Evolutionary conservation across 106 monocot species (phyloP).

Genomic region (Vanilla planifolia): DNA sequence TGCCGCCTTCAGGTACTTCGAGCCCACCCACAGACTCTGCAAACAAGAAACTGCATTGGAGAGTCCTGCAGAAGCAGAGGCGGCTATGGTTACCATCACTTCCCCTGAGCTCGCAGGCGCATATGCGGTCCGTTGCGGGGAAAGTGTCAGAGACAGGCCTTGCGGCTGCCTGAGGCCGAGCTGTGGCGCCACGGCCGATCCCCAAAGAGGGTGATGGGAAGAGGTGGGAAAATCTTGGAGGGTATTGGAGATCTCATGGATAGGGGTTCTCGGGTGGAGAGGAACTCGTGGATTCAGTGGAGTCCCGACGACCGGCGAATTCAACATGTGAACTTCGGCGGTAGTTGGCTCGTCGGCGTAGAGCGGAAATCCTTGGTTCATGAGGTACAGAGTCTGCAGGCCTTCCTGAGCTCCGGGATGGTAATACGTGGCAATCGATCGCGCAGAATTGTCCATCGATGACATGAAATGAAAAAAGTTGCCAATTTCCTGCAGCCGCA

Average conservation of each 20-base stretch:
- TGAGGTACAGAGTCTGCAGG: conserved; percentile 42
- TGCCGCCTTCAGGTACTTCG: conserved; percentile 52
- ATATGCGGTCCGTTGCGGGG: conserved; percentile 15
- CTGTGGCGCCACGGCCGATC: not conserved
- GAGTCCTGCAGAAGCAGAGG: conserved; percentile 1
- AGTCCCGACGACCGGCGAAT: conserved; percentile 6
- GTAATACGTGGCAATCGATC: too few relatives aligned
- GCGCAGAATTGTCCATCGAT: too few relatives aligned
- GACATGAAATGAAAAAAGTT: too few relatives aligned
- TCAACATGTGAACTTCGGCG: conserved; percentile 13
- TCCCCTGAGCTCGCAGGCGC: not conserved
- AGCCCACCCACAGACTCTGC: conserved; percentile 29
- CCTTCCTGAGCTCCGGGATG: conserved; percentile 16
- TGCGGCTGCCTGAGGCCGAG: conserved; percentile 4
- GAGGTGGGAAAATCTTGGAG: conserved; percentile 11
- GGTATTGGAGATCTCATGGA: not conserved
- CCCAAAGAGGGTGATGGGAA: conserved; percentile 19
- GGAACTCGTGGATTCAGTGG: conserved; percentile 15
- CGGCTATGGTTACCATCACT: not conserved
- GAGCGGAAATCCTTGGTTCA: conserved; percentile 24
- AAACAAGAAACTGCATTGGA: conserved; percentile 2
- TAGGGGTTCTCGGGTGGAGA: conserved; percentile 1
- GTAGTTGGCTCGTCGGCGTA: conserved; percentile 8
- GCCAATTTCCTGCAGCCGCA: too few relatives aligned
- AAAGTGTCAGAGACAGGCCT: conserved; percentile 28